Base-by-base conservation (phyloP, 2,329 filamentous ascomycete species). In the Aureobasidium sp. region DNA sequence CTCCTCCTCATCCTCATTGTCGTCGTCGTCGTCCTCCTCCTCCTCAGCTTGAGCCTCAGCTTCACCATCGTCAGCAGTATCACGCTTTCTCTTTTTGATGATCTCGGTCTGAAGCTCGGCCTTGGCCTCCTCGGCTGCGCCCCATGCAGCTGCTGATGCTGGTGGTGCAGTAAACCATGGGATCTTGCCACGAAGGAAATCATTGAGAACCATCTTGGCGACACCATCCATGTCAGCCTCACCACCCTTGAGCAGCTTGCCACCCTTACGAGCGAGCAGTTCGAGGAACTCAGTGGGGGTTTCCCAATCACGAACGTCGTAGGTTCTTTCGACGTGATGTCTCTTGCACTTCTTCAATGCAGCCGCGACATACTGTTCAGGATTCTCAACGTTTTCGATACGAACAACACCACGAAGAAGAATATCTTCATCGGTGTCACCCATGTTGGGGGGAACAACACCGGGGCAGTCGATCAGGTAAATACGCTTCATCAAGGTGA, bases 401-500 rank as follows among this genome's bases (percentile, higher is more conserved):
- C 93, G 81, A 10, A 95, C 90, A 6, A 95, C 90, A 59, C 93
- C 93, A 59, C 91, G 82, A 8, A 98, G 78, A 3, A 98, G 77
- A 53, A 98, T 85, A 60, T 96, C 90, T 62, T 90, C 83, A 24
- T 90, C 87, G 0, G 85, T 87, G 64, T 96, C 91, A 52, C 82
- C 81, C 57, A 82, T 82, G 59, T 87, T 93, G 0, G 93, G 91
- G 3, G 93, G 93, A 0, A 97, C 93, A 35, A 98, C 90, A 69
- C 93, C 93, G 34, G 93, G 93, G 64, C 91, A 97, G 64, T 98
- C 93, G 62, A 98, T 97, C 52, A 98, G 79, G 70, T 91, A 90
- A 49, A 95, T 95, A 51, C 89, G 79, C 73, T 90, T 94, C 87
- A 95, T 95, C 56, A 97, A 71, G 2, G 90, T 95, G 60, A 96